Percentiles rank a stretch among this genome's conserved stretches.
Conservation (phyloP, 495 filamentous ascomycete genomes). For the Daldinia concentrica region DNA sequence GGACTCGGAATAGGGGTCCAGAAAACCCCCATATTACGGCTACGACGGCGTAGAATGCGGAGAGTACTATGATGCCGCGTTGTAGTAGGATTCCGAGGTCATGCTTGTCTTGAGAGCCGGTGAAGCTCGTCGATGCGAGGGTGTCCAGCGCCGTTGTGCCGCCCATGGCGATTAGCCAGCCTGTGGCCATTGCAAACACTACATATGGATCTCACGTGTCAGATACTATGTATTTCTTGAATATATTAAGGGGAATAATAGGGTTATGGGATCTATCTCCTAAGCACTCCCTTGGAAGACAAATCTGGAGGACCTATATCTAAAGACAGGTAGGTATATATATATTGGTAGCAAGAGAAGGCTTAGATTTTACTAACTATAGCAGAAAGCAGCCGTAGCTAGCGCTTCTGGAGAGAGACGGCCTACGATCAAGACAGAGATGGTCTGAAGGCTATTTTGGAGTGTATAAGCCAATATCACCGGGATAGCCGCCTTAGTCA, state of each 20-base stretch:
- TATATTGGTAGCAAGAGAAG: neutral
- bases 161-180: constrained; percentile 90
- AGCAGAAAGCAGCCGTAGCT: constrained; percentile 85
- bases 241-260: too few relatives aligned
- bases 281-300: too few relatives aligned
- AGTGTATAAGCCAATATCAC: constrained; percentile 90
- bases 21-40: constrained; percentile 80
- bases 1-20: constrained; percentile 74
- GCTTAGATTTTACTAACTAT: constrained; percentile 52
- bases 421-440: constrained; percentile 83
- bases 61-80: constrained; percentile 77
- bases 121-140: constrained; percentile 85
- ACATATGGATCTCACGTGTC: neutral
- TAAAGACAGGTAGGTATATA: neutral
- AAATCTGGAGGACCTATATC: too few relatives aligned
- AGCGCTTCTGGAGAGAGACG: constrained; percentile 82
- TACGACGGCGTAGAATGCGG: constrained; percentile 78
- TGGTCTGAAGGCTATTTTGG: constrained; percentile 87
- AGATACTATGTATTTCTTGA: constrained; percentile 1
- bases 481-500: constrained; percentile 75
- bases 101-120: constrained; percentile 81
- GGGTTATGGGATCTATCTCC: neutral
- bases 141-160: constrained; percentile 93
- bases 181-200: constrained; percentile 94
- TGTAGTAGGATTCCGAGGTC: constrained; percentile 87